Evolutionary conservation across 352 stramenopile genomes (phyloP).

Genomic region (Aphanomyces cochlioides): DNA sequence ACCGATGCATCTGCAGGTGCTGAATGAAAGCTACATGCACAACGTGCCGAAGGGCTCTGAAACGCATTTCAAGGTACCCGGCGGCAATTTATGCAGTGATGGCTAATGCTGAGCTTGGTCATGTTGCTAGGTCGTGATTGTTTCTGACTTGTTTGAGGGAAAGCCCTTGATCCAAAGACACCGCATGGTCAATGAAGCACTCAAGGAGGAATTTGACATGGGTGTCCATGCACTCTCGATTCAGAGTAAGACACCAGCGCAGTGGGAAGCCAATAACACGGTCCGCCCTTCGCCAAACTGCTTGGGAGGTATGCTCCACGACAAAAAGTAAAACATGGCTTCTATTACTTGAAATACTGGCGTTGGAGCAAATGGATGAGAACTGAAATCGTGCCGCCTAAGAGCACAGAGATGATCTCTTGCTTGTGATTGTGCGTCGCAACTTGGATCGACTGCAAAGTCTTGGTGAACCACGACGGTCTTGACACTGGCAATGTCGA

Average conservation of each 20-base stretch:
- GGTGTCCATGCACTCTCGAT: constrained; percentile 94
- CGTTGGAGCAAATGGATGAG: constrained; percentile 66
- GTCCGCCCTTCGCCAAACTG: constrained; percentile 70
- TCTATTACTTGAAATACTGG: constrained; percentile 20
- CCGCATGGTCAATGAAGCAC: constrained; percentile 86
- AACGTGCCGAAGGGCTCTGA: constrained; percentile 91
- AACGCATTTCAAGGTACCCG: constrained; percentile 92
- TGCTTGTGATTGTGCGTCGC: constrained; percentile 62
- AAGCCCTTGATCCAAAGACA: constrained; percentile 86
- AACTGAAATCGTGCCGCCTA: constrained; percentile 66
- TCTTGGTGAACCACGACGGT: constrained; percentile 41
- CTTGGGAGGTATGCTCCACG: constrained; percentile 63
- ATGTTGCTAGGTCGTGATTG: constrained; percentile 76
- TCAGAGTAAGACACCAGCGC: constrained; percentile 89
- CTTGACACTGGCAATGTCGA: constrained; percentile 41
- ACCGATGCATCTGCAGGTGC: constrained; percentile 76
- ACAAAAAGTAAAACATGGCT: constrained; percentile 29
- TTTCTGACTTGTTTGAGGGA: constrained; percentile 87
- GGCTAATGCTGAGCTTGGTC: neutral
- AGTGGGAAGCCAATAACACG: constrained; percentile 72
- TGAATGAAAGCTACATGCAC: constrained; percentile 95
- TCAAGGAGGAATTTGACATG: constrained; percentile 79
- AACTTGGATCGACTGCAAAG: constrained; percentile 42
- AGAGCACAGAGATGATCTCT: constrained; percentile 65
- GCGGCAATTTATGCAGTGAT: neutral